Evolutionary conservation across 1,284 basidiomycete genomes (phyloP).

Genomic region (Heterobasidion irregulare): DNA sequence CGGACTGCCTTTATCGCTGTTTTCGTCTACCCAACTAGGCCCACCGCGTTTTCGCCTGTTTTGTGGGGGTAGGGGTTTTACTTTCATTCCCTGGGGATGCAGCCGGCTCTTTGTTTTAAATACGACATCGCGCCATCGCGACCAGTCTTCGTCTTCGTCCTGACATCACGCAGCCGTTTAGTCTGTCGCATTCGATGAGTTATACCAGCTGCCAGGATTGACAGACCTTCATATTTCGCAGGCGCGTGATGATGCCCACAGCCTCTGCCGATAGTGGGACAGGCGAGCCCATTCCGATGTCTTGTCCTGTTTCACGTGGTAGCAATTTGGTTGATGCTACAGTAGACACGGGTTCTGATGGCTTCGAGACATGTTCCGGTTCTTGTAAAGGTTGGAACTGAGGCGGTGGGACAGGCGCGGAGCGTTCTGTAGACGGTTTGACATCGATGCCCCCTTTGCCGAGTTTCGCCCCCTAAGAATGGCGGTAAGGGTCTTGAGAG

Average conservation of each 20-base stretch:
- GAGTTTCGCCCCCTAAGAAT: constrained; percentile 51
- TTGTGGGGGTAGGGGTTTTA: constrained; percentile 45
- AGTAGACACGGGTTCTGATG: background rate
- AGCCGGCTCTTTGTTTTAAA: constrained; percentile 64
- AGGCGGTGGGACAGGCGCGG: constrained; percentile 54
- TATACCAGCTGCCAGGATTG: too few species aligned
- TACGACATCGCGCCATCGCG: constrained; percentile 80
- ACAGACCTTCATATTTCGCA: constrained; percentile 77
- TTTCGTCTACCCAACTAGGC: constrained; percentile 20
- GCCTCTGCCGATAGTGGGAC: constrained; percentile 81
- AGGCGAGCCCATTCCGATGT: constrained; percentile 87
- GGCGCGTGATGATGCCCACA: constrained; percentile 74
- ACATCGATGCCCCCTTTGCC: constrained; percentile 82
- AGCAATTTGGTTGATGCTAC: constrained; percentile 31
- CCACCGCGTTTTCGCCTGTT: constrained; percentile 51
- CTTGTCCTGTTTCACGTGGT: constrained; percentile 75
- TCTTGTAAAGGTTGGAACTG: constrained; percentile 33
- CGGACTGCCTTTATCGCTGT: background rate
- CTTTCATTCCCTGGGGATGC: constrained; percentile 37
- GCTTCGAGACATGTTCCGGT: constrained; percentile 23
- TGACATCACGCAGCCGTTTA: constrained; percentile 16
- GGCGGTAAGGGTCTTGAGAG: background rate
- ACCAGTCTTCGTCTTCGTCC: constrained; percentile 92
- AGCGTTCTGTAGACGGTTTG: constrained; percentile 53
- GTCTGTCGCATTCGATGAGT: background rate